Percentiles rank a stretch among this genome's conserved stretches.
These are phyloP conservation scores for Aspergillus sp. DNA, from an alignment of 2,329 filamentous ascomycete species.

Conservation along the genomic window DNA sequence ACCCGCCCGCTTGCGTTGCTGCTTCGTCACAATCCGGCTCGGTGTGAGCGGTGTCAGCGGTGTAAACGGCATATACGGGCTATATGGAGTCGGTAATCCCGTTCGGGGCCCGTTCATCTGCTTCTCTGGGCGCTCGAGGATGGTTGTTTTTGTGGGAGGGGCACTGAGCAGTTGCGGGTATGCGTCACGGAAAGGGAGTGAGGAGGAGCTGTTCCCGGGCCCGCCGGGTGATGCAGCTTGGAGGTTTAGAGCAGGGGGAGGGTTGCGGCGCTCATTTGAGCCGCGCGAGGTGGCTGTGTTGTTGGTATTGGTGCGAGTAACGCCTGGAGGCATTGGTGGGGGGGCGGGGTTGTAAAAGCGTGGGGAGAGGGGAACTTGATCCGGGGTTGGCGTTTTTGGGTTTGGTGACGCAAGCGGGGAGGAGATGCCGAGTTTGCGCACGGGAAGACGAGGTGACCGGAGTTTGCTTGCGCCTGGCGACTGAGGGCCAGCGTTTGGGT, in stretches of 20 bases:
- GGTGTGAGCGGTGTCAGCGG: slow-evolving; percentile 52
- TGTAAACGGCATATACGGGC: slow-evolving; percentile 52
- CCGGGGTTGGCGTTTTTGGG: slow-evolving; percentile 41
- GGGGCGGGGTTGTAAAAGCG: slow-evolving; percentile 56
- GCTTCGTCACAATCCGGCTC: slow-evolving; percentile 45
- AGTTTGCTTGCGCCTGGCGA: slow-evolving; percentile 41
- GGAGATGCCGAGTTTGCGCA: slow-evolving; percentile 60
- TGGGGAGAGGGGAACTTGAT: slow-evolving; percentile 58
- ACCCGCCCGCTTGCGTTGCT: slow-evolving; percentile 43
- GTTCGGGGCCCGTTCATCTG: slow-evolving; percentile 43
- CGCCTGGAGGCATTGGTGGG: slow-evolving; percentile 57
- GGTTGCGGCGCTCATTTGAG: neutral
- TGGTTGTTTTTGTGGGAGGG: slow-evolving; percentile 50
- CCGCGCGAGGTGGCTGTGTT: slow-evolving; percentile 21
- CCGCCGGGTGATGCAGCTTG: slow-evolving; percentile 4
- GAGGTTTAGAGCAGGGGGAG: slow-evolving; percentile 34
- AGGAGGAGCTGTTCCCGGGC: slow-evolving; percentile 32
- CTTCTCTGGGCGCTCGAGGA: slow-evolving; percentile 45
- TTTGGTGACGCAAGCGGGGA: slow-evolving; percentile 52
- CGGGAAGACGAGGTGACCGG: slow-evolving; percentile 41
- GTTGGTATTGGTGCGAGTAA: slow-evolving; percentile 51
- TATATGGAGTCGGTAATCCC: slow-evolving; percentile 51
- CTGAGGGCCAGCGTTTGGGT: slow-evolving; percentile 32
- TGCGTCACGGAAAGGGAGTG: slow-evolving; percentile 46
- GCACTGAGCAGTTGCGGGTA: slow-evolving; percentile 42